phyloP scores from a whole-genome alignment of 805 yeast genomes.

The Metschnikowia bowlesiae region DNA sequence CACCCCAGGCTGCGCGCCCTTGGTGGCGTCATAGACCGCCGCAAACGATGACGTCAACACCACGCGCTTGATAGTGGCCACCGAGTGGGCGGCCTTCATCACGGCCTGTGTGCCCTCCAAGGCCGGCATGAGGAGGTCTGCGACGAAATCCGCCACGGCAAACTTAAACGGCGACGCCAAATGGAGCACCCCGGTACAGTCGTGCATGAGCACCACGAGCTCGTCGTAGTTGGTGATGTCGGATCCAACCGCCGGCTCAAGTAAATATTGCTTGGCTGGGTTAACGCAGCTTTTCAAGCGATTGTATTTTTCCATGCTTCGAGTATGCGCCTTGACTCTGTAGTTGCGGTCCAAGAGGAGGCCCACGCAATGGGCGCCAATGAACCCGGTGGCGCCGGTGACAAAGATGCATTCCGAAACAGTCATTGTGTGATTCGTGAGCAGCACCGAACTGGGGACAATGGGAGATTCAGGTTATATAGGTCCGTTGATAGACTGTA shows the following conservation, averaged over 20 bases:
- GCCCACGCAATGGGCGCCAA: constrained; percentile 7
- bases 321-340: constrained; percentile 5
- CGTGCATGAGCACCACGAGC: background rate
- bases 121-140: constrained; percentile 53
- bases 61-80: constrained; percentile 13
- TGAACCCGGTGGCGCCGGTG: constrained; percentile 9
- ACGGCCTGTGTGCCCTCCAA: constrained; percentile 48
- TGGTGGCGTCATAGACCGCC: constrained; percentile 17
- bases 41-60: constrained; percentile 23
- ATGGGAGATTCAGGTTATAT: too few relatives aligned
- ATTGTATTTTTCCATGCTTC: constrained; percentile 1
- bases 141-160: constrained; percentile 41
- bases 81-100: constrained; percentile 31
- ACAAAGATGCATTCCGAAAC: constrained; percentile 4
- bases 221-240: constrained; percentile 3
- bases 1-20: constrained; percentile 15
- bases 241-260: constrained; percentile 1
- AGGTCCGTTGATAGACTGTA: too few relatives aligned
- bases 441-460: too few relatives aligned
- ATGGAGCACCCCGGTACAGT: constrained; percentile 31
- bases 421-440: background rate
- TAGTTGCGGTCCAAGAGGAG: constrained; percentile 4
- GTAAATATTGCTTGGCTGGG: background rate
- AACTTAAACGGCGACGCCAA: constrained; percentile 56
- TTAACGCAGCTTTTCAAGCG: constrained; percentile 1